A percentile compares a stretch with the other conserved stretches of the same genome.
phyloP scores from a whole-genome alignment of 225 moss, liverwort and hornwort genomes.

The Takakia lepidozioides region DNA sequence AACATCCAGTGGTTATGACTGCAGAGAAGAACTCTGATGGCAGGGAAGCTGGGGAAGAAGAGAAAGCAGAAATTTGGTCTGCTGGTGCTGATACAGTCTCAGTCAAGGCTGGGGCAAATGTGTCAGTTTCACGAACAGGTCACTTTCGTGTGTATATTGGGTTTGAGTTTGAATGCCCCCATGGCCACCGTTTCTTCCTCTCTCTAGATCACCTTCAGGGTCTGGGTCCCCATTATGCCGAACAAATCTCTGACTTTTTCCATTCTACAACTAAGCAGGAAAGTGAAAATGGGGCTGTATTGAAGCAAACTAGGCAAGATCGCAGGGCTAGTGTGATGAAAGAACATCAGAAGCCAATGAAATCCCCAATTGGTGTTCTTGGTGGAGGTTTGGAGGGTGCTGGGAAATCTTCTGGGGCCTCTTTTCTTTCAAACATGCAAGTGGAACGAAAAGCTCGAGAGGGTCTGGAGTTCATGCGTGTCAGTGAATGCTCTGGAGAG shows the following conservation, averaged over 20 bases:
- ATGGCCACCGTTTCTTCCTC: constrained; percentile 85
- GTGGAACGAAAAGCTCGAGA: constrained; percentile 13
- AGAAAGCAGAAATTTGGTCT: constrained; percentile 26
- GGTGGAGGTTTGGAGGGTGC: neutral
- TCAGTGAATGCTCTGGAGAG: constrained; percentile 59
- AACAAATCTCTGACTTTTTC: constrained; percentile 9
- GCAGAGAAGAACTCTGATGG: constrained; percentile 18
- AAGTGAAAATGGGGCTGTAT: constrained; percentile 4
- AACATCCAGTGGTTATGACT: constrained; percentile 15
- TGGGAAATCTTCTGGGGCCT: constrained; percentile 6
- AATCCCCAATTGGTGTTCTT: too few relatives aligned
- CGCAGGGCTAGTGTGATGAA: constrained; percentile 5
- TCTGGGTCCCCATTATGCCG: constrained; percentile 35
- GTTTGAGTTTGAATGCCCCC: constrained; percentile 97
- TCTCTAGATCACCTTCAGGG: constrained; percentile 45
- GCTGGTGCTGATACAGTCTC: constrained; percentile 6
- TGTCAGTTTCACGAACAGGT: constrained; percentile 18
- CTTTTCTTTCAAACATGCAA: constrained; percentile 6
- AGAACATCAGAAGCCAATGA: constrained; percentile 3
- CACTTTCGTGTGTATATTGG: constrained; percentile 63
- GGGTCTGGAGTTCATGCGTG: constrained; percentile 34
- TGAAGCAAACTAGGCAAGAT: constrained; percentile 16
- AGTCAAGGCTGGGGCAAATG: constrained; percentile 14
- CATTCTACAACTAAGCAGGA: constrained; percentile 11
- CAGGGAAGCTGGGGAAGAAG: constrained; percentile 24